Conservation (phyloP, 2,329 filamentous ascomycete species). For the Venturiaceae sp. region DNA sequence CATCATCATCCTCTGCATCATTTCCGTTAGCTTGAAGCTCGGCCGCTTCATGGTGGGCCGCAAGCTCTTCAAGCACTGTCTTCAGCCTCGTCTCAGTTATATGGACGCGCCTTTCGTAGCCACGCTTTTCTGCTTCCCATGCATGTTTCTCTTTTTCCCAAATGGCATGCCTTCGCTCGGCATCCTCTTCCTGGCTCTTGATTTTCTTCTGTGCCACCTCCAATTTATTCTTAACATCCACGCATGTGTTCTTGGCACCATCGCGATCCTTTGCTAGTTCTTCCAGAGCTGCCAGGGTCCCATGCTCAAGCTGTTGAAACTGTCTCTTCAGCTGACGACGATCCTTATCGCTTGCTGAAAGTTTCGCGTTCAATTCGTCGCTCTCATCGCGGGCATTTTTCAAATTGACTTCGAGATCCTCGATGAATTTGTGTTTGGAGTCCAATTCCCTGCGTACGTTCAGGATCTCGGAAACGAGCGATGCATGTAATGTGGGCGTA, state of each 20-base stretch:
- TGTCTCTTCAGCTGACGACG: slow-evolving; percentile 74
- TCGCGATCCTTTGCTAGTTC: slow-evolving; percentile 81
- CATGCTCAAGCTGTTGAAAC: slow-evolving; percentile 76
- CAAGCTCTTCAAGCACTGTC: slow-evolving; percentile 74
- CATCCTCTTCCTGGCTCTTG: slow-evolving; percentile 73
- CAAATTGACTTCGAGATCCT: slow-evolving; percentile 68
- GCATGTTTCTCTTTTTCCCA: slow-evolving; percentile 77
- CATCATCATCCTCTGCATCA: slow-evolving; percentile 51
- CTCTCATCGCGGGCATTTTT: slow-evolving; percentile 64
- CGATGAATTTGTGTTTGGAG: slow-evolving; percentile 77
- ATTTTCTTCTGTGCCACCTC: slow-evolving; percentile 70
- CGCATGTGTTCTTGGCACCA: slow-evolving; percentile 61
- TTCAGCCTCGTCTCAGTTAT: slow-evolving; percentile 84
- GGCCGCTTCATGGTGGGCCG: slow-evolving; percentile 48
- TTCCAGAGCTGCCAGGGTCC: slow-evolving; percentile 74
- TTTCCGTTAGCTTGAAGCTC: slow-evolving; percentile 20
- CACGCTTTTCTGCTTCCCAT: slow-evolving; percentile 78
- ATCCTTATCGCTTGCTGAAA: slow-evolving; percentile 62
- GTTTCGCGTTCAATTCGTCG: slow-evolving; percentile 54
- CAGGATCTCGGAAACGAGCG: slow-evolving; percentile 88
- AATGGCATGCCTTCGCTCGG: slow-evolving; percentile 63
- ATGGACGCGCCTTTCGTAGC: slow-evolving; percentile 75
- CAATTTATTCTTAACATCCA: slow-evolving; percentile 67
- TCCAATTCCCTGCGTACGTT: slow-evolving; percentile 81
- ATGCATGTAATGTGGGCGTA: slow-evolving; percentile 90